Base-by-base conservation (phyloP, 2,329 filamentous ascomycete species). In the Neofusicoccum cordaticola region DNA sequence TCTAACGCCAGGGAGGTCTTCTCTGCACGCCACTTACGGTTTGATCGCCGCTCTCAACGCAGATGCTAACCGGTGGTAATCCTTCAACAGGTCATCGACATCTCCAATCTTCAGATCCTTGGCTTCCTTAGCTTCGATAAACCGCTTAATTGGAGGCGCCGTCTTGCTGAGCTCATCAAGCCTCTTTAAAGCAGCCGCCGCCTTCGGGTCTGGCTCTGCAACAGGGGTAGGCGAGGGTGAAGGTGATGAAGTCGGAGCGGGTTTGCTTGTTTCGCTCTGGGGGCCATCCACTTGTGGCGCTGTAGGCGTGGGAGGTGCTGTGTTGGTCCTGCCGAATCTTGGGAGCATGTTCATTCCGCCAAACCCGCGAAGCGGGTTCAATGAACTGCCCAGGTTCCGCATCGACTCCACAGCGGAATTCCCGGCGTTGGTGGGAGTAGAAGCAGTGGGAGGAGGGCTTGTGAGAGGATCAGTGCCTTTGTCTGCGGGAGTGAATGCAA, bases 291-390 rank as follows among this genome's bases (percentile, higher is more conserved):
- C 2, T 2, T 15, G 44, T 6, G 63, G 22, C 8, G 63, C n/a
- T 17, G 42, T 22, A 22, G 80, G 76, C 27, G 83, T 78, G 9
- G 77, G 75, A 8, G 81, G 71, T 50, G 71, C 82, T 8, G 81
- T 77, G 19, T 81, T 77, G 22, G 81, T 77, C 61, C 89, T 82
- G 1, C 91, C 90, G 70, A 96, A 94, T 0, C 88, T 88, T 64
- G 90, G 87, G 69, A 96, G 89, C 73, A 88, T 85, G 64, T 85
- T 85, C 73, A 95, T 92, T 39, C 88, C 84, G 8, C 90, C 87
- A 60, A 96, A 85, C 60, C 92, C 86, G 50, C 88, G 91, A 74
- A 96, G 88, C 2, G 92, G 92, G 71, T 96, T 96, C 39, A 96
- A 81, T 0, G 89, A 89, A 74, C 85, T 95, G 42, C 92, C 89